Conservation (phyloP, 805 yeast species). For the Candida nitratophila region DNA sequence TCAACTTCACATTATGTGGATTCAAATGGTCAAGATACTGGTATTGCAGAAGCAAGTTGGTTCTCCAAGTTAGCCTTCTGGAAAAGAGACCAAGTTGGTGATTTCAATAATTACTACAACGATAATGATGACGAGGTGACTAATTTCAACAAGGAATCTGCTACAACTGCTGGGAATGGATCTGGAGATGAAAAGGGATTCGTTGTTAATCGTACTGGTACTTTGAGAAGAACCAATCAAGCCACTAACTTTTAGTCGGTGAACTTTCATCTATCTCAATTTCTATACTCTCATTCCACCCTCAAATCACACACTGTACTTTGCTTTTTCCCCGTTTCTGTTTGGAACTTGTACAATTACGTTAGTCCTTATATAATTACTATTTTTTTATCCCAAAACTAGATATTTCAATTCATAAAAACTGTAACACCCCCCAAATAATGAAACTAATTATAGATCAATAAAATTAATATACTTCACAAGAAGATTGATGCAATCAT, state of each 20-base stretch:
- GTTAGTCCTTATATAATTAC: too few relatives aligned
- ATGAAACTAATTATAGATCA: too few relatives aligned
- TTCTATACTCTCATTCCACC: too few relatives aligned
- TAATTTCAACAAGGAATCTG: constrained; percentile 1
- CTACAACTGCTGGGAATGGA: neutral
- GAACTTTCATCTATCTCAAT: too few relatives aligned
- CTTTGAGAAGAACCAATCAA: constrained; percentile 19
- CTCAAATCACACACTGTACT: too few relatives aligned
- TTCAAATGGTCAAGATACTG: constrained; percentile 26
- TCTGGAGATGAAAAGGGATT: constrained; percentile 18
- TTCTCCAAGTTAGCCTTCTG: constrained; percentile 19
- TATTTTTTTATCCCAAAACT: too few relatives aligned
- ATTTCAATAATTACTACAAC: constrained; percentile 13
- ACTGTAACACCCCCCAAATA: too few relatives aligned
- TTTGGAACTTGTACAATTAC: too few relatives aligned
- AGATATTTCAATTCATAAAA: too few relatives aligned
- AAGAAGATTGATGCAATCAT: too few relatives aligned
- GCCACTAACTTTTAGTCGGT: constrained; percentile 19
- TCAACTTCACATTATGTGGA: constrained; percentile 23
- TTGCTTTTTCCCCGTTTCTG: too few relatives aligned
- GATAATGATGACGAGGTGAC: constrained; percentile 14
- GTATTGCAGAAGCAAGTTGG: constrained; percentile 21
- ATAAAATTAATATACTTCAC: too few relatives aligned
- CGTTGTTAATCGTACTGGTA: constrained; percentile 23
- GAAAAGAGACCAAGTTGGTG: constrained; percentile 15